These are phyloP conservation scores for Sphaerulina musiva DNA, from an alignment of 2,329 filamentous ascomycete genomes.

Conservation along the genomic window DNA sequence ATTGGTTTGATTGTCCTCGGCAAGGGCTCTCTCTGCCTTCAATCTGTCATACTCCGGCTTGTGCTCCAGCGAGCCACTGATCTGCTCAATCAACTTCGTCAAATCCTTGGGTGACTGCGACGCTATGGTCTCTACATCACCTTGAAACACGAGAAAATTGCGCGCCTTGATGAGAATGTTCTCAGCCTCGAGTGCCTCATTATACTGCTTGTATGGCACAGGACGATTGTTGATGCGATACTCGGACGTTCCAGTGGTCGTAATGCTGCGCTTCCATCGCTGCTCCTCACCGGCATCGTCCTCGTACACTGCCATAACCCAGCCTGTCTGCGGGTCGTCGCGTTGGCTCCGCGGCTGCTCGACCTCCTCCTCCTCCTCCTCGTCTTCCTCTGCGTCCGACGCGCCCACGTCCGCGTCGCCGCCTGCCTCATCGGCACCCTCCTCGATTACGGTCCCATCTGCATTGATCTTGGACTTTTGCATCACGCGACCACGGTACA, in stretches of 20 bases:
- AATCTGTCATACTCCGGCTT: constrained; percentile 88
- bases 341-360: constrained; percentile 55
- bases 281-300: constrained; percentile 94
- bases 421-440: constrained; percentile 29
- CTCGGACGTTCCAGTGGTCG: constrained; percentile 78
- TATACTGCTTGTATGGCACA: constrained; percentile 87
- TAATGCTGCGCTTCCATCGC: constrained; percentile 93
- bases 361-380: constrained; percentile 45
- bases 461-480: constrained; percentile 89
- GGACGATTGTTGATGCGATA: constrained; percentile 93
- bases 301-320: constrained; percentile 99
- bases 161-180: constrained; percentile 97
- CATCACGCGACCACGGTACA: constrained; percentile 90
- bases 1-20: constrained; percentile 79
- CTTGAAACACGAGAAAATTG: constrained; percentile 97
- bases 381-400: constrained; percentile 39
- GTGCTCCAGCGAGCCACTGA: constrained; percentile 90
- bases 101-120: constrained; percentile 91
- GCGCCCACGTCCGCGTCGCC: constrained; percentile 51
- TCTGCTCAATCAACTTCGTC: constrained; percentile 91
- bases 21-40: constrained; percentile 79
- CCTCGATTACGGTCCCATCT: constrained; percentile 65
- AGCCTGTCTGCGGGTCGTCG: constrained; percentile 85
- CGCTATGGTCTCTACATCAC: constrained; percentile 94
- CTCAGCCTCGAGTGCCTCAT: constrained; percentile 81